phyloP scores from a whole-genome alignment of 306 rosid genomes.

The Cucurbita ficifolia region DNA sequence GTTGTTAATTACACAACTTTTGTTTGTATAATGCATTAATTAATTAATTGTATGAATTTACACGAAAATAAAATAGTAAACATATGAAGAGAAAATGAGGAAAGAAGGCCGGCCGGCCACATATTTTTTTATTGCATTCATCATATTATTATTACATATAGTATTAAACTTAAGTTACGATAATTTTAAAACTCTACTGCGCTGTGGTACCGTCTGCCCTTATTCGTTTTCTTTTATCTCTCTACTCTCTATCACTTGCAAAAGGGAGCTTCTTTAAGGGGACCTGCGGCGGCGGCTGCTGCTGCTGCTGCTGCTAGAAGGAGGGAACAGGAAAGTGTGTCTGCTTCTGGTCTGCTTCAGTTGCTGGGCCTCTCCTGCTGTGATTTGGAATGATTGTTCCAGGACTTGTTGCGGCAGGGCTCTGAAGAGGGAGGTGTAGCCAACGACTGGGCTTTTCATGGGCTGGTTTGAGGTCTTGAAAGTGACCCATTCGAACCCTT shows the following conservation, averaged over 20 bases:
- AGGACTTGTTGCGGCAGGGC: conserved; percentile 8
- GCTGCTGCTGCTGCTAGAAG: not conserved
- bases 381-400: conserved; percentile 6
- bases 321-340: conserved; percentile 12
- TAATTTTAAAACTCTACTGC: not conserved
- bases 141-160: not conserved
- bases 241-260: not conserved
- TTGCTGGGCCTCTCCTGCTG: conserved; percentile 1
- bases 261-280: not conserved
- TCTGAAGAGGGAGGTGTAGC: conserved; percentile 12
- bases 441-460: conserved; percentile 11
- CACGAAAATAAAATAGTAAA: not conserved
- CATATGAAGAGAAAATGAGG: not conserved
- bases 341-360: conserved; percentile 9
- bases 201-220: not conserved
- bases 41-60: no score
- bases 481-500: conserved; percentile 13
- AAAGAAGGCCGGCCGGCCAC: not conserved
- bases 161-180: not conserved
- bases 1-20: no score
- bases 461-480: conserved; percentile 12
- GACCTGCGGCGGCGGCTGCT: not conserved
- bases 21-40: no score
- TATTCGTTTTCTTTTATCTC: not conserved
- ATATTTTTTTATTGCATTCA: not conserved